phyloP scores from a whole-genome alignment of 805 yeast species.

The Groenewaldozyma tartarivorans region DNA sequence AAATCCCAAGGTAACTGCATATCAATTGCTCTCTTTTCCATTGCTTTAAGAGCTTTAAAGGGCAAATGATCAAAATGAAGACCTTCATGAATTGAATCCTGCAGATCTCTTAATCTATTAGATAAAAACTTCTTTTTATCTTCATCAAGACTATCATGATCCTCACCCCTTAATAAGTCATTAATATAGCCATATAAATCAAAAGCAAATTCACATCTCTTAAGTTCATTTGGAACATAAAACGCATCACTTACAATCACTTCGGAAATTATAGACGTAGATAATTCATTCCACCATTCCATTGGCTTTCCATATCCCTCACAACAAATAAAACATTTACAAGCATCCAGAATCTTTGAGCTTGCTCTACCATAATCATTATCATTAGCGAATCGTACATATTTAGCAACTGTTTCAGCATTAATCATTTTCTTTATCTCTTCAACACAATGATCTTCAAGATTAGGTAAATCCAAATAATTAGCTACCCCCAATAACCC shows the following conservation, averaged over 20 bases:
- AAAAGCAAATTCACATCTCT: conserved; percentile 40
- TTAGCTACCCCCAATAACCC: conserved; percentile 37
- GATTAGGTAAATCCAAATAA: conserved; percentile 37
- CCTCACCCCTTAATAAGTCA: too few species aligned
- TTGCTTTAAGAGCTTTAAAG: too few species aligned
- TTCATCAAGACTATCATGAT: too few species aligned
- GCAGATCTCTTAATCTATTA: too few species aligned
- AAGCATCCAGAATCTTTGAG: conserved; percentile 36
- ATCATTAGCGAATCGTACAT: conserved; percentile 31
- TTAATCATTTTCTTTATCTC: conserved; percentile 18
- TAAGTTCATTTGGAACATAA: conserved; percentile 48
- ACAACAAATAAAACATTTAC: conserved; percentile 36
- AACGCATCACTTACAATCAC: conserved; percentile 42
- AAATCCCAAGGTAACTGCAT: conserved; percentile 29
- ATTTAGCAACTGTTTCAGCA: conserved; percentile 30
- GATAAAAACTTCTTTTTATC: too few species aligned
- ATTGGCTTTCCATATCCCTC: conserved; percentile 43
- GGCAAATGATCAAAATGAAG: too few species aligned
- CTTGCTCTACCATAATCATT: conserved; percentile 38
- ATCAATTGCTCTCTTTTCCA: too few species aligned
- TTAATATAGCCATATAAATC: too few species aligned
- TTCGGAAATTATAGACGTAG: conserved; percentile 33
- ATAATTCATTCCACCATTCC: conserved; percentile 39
- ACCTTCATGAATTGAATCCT: too few species aligned
- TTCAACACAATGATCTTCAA: conserved; percentile 27